Evolutionary conservation across 1,284 basidiomycete genomes (phyloP), one percentile per base, ranked within the genome.

Genomic region (Uromyces viciae-fabae): DNA sequence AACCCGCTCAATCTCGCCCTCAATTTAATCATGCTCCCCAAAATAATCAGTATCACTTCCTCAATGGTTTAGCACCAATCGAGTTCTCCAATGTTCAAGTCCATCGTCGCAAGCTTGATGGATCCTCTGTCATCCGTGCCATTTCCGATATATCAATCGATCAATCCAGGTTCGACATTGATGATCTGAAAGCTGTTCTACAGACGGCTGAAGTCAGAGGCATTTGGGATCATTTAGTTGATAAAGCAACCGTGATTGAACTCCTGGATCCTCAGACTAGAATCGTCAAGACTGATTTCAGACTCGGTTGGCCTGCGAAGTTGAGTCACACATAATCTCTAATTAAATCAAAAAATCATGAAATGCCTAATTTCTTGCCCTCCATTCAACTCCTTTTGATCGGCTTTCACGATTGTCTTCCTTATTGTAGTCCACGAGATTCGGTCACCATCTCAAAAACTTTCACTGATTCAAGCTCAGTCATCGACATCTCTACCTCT

Each of bases 401-500:
- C 7, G 22, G 36, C 8, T 60, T 60, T 22, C 36, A 9, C 8
- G 56, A 25, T 5, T 31, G 56, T 60, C n/a, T n/a, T n/a, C n/a
- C n/a, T n/a, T 60, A 68, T 7, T 72, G 42, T 83, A 97, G 93
- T 83, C 93, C 95, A 8, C 89, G 95, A 83, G 95, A 97, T 85
- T 91, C 94, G n/a, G 92, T 97, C 46, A 94, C 93, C 15, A 95
- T 97, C 83, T 93, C 93, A 75, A 91, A 93, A 82, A 91, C 93
- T 40, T 91, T 93, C 84, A 89, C 91, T 83, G 93, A 95, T 86
- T 87, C 91, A 40, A 90, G 91, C 3, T 94, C 94, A 11, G 88
- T 98, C 76, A 91, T 99, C 86, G 92, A 96, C 86, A 91, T 98
- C 75, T 92, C 95, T 2, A 97, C 95, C 3, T 98, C 95, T n/a